Evolutionary conservation across 2,329 filamentous ascomycete species (phyloP).

Genomic region (Scedosporium dehoogii): DNA sequence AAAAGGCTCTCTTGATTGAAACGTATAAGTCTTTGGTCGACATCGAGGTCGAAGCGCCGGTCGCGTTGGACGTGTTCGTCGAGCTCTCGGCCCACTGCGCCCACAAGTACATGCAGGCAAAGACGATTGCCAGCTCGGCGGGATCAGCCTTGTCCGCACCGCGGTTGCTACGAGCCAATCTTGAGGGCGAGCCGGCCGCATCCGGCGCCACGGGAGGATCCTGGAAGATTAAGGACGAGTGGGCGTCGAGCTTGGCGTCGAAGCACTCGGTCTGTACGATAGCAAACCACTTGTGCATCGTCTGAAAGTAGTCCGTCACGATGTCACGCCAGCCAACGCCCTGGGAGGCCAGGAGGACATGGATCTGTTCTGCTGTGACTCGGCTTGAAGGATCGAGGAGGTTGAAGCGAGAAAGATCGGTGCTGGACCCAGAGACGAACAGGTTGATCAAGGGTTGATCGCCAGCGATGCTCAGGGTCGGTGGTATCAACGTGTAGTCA

Average conservation of each 20-base stretch:
- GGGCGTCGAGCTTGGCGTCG: constrained; percentile 18
- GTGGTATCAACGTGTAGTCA: constrained; percentile 24
- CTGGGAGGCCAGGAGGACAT: constrained; percentile 25
- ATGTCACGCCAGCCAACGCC: constrained; percentile 27
- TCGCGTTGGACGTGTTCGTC: constrained; percentile 11
- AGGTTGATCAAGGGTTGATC: constrained; percentile 16
- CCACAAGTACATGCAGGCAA: constrained; percentile 32
- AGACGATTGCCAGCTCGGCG: constrained; percentile 25
- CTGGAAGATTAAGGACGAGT: not conserved
- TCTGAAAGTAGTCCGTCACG: constrained; percentile 27
- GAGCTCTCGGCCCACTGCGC: constrained; percentile 24
- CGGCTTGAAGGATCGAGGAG: constrained; percentile 22
- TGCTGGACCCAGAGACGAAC: constrained; percentile 15
- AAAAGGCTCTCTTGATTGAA: not conserved
- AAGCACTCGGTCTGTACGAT: constrained; percentile 30
- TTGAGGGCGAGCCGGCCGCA: not conserved
- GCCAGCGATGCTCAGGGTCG: constrained; percentile 21
- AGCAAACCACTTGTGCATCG: constrained; percentile 30
- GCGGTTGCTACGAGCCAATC: constrained; percentile 1
- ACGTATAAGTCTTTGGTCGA: constrained; percentile 5
- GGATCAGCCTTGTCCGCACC: constrained; percentile 14
- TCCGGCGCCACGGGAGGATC: not conserved
- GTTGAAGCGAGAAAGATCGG: constrained; percentile 7
- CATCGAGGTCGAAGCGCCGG: constrained; percentile 14
- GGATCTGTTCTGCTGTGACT: constrained; percentile 25